Evolutionary conservation across 2,329 filamentous ascomycete genomes (phyloP), one percentile per base, ranked within the genome.

Genomic region (Colletotrichum lentis): DNA sequence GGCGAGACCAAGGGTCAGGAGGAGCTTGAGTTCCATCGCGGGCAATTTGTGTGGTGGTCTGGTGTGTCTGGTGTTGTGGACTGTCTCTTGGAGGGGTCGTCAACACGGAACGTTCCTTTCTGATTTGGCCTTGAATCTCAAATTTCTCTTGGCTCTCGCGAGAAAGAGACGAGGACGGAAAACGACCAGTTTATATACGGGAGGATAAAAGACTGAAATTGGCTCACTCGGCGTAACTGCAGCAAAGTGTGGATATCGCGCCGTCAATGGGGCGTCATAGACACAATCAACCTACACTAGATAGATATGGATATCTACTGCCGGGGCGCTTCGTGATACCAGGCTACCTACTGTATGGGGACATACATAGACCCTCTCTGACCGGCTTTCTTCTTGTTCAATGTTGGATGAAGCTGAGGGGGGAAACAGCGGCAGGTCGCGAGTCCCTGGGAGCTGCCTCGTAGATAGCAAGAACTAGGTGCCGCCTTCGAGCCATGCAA

Each of bases 1-100:
- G 66, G 83, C 24, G 16, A 69, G 62, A 44, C 66, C 62, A 12
- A 69, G 50, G 39, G 66, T 73, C 49, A 69, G 43, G 64, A 82
- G 69, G 27, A 79, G 73, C 69, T 81, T 82, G 72, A 78, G 72
- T 63, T 75, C 78, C 81, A 83, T 83, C 58, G 65, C 60, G 22
- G 56, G 8, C 18, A 10, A 31, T 2, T 8, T 31, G 27, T 31
- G 27, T 31, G 47, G 3, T n/a, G 52, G 59, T 22, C 46, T 55
- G 27, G 7, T 57, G 54, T n/a, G 14, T 31, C 46, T 44, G 41
- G 20, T 67, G 31, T 54, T 57, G 54, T 46, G 35, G 47, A 37
- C 31, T 54, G 2, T n/a, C 31, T n/a, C 31, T 52, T 7, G 24
- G n/a, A 5, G 14, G 27, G 27, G 27, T 31, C 59, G 59, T 63